phyloP scores from a whole-genome alignment of 1,284 basidiomycete genomes.

The Waitea zeae region DNA sequence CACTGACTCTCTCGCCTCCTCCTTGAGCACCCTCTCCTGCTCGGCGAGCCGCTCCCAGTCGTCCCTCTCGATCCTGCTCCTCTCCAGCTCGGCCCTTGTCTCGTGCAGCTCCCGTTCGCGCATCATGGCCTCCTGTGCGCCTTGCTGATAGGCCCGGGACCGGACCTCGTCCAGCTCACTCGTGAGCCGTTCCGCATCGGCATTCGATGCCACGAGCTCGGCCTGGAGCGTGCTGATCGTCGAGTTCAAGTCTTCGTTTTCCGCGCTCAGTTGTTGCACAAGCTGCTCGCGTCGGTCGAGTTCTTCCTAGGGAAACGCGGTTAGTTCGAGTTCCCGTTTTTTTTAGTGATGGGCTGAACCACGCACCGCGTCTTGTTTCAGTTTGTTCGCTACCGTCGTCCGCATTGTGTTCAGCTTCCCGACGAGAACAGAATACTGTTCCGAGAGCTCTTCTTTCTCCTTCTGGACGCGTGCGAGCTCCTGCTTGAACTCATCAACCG shows the following conservation, averaged over 20 bases:
- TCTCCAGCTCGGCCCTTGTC: conserved; percentile 67
- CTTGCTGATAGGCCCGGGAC: conserved; percentile 39
- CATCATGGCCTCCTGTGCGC: conserved; percentile 49
- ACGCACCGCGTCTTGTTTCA: conserved; percentile 92
- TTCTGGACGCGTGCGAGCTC: conserved; percentile 44
- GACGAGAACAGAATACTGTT: conserved; percentile 77
- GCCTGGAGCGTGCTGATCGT: conserved; percentile 62
- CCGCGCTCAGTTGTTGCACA: conserved; percentile 55
- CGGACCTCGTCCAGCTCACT: conserved; percentile 54
- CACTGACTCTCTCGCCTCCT: conserved; percentile 41
- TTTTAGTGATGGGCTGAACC: conserved; percentile 2
- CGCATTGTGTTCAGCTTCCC: conserved; percentile 89
- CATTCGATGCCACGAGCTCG: conserved; percentile 60
- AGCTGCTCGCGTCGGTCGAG: conserved; percentile 78
- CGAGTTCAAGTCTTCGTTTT: conserved; percentile 54
- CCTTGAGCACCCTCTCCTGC: conserved; percentile 56
- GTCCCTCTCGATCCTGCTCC: conserved; percentile 68
- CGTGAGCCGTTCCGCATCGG: conserved; percentile 54
- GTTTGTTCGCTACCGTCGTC: conserved; percentile 82
- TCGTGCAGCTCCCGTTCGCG: conserved; percentile 75
- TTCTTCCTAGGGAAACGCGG: conserved; percentile 57
- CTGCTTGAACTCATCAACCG: too few relatives aligned
- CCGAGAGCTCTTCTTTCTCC: conserved; percentile 74
- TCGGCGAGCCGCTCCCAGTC: conserved; percentile 74
- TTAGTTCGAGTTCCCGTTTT: neutral